Conservation (phyloP, 1,284 basidiomycete genomes). For the Microbotryomycetes sp. region DNA sequence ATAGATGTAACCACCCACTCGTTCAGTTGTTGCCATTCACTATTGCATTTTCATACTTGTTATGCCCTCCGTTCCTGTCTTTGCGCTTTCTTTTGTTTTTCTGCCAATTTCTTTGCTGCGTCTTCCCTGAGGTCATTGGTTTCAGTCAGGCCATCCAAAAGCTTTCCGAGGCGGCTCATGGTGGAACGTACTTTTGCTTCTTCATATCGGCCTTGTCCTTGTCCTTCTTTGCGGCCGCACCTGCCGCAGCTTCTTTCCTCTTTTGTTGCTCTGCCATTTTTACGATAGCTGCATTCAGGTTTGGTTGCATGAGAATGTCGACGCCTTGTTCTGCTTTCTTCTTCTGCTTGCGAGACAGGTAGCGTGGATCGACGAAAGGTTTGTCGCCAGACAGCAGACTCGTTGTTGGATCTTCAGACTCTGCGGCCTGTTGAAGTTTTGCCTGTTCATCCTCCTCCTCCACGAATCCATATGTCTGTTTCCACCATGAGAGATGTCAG, state of each 20-base stretch:
- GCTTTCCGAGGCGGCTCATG: background rate
- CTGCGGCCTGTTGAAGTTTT: background rate
- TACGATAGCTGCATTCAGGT: slow-evolving; percentile 24
- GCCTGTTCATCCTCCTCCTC: slow-evolving; percentile 21
- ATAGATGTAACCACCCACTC: background rate
- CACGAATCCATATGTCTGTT: slow-evolving; percentile 21
- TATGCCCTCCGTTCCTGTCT: slow-evolving; percentile 24
- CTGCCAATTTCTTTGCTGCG: slow-evolving; percentile 25
- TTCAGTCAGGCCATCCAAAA: background rate
- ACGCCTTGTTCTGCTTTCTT: slow-evolving; percentile 32
- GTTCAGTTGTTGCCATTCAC: background rate
- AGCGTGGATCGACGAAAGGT: slow-evolving; percentile 10
- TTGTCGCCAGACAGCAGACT: background rate
- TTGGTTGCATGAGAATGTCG: slow-evolving; percentile 25
- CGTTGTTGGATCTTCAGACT: slow-evolving; percentile 4
- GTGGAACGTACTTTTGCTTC: slow-evolving; percentile 24
- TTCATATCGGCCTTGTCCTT: slow-evolving; percentile 25
- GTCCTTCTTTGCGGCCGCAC: slow-evolving; percentile 22
- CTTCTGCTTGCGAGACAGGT: slow-evolving; percentile 22
- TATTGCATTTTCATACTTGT: background rate
- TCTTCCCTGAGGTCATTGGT: slow-evolving; percentile 12
- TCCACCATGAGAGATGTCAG: too few species aligned
- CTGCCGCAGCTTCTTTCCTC: slow-evolving; percentile 5
- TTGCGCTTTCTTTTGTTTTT: slow-evolving; percentile 28
- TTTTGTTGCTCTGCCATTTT: slow-evolving; percentile 8